phyloP scores from a whole-genome alignment of 1,284 basidiomycete genomes.

The Tranzscheliella williamsii region DNA sequence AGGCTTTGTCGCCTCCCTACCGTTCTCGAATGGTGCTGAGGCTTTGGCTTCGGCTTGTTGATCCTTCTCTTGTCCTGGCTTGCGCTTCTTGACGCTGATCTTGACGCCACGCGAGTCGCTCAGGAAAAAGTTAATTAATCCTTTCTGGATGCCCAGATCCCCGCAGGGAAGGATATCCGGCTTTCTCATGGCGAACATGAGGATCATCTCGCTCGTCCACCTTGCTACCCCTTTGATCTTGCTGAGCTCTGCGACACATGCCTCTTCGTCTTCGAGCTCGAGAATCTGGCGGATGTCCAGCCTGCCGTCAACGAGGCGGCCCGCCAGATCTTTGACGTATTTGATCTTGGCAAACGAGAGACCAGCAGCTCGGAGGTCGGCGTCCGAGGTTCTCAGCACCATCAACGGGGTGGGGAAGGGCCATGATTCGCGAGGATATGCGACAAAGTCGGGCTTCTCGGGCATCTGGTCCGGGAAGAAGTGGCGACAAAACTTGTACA shows the following conservation, averaged over 20 bases:
- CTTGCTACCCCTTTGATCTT: conserved; percentile 56
- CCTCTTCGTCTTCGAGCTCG: conserved; percentile 43
- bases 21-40: neutral
- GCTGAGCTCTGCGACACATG: conserved; percentile 46
- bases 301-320: conserved; percentile 50
- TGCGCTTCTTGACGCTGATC: conserved; percentile 45
- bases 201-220: conserved; percentile 59
- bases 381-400: conserved; percentile 44
- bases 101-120: conserved; percentile 36
- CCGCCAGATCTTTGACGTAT: conserved; percentile 55
- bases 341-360: conserved; percentile 54
- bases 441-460: conserved; percentile 48
- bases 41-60: neutral
- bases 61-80: conserved; percentile 27
- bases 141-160: conserved; percentile 57
- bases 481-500: conserved; percentile 73
- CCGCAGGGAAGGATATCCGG: conserved; percentile 54
- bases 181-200: conserved; percentile 58
- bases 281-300: conserved; percentile 51
- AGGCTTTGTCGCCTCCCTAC: too few relatives aligned
- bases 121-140: conserved; percentile 52
- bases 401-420: conserved; percentile 54
- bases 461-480: conserved; percentile 45
- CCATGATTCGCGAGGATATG: conserved; percentile 45
- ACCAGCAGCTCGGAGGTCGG: conserved; percentile 46